Percentiles rank a stretch among this genome's conserved stretches.
phyloP scores from a whole-genome alignment of 2,329 filamentous ascomycete species.

The Scleromitrula shiraiana region DNA sequence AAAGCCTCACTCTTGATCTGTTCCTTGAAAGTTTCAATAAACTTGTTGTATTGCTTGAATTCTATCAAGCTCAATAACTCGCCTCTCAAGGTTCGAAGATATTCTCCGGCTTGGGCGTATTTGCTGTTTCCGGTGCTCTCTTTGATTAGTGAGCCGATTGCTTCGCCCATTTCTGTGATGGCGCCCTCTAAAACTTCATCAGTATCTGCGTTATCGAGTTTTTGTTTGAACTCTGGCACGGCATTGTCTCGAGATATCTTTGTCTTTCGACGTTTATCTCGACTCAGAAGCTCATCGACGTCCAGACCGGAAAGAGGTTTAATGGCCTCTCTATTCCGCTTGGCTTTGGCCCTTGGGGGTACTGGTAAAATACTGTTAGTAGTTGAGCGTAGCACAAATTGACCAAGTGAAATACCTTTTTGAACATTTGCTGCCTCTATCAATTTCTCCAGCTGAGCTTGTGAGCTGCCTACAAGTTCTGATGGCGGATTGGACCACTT shows the following conservation, averaged over 20 bases:
- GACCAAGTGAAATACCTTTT: conserved; percentile 48
- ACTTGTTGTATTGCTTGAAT: conserved; percentile 67
- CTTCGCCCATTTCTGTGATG: conserved; percentile 63
- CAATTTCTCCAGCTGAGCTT: conserved; percentile 51
- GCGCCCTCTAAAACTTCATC: conserved; percentile 57
- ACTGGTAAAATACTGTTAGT: conserved; percentile 40
- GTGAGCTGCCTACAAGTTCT: conserved; percentile 52
- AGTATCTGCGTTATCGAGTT: conserved; percentile 53
- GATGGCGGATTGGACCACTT: conserved; percentile 67
- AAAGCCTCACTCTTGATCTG: conserved; percentile 62
- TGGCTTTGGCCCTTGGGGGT: conserved; percentile 69
- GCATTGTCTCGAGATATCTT: conserved; percentile 63
- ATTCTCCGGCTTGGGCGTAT: conserved; percentile 69
- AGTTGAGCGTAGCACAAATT: neutral
- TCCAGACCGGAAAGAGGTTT: conserved; percentile 89
- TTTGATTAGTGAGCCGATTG: conserved; percentile 61
- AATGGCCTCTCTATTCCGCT: conserved; percentile 54
- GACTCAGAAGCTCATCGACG: conserved; percentile 69
- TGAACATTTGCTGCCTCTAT: conserved; percentile 71
- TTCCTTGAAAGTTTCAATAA: conserved; percentile 63
- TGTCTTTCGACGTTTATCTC: conserved; percentile 37
- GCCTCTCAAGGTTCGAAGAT: conserved; percentile 68
- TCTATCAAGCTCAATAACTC: conserved; percentile 70
- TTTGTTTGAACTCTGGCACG: conserved; percentile 84
- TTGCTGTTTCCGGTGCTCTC: conserved; percentile 67